These are phyloP conservation scores for Trichoderma semiorbis DNA, from an alignment of 2,329 filamentous ascomycete genomes.

Conservation along the genomic window DNA sequence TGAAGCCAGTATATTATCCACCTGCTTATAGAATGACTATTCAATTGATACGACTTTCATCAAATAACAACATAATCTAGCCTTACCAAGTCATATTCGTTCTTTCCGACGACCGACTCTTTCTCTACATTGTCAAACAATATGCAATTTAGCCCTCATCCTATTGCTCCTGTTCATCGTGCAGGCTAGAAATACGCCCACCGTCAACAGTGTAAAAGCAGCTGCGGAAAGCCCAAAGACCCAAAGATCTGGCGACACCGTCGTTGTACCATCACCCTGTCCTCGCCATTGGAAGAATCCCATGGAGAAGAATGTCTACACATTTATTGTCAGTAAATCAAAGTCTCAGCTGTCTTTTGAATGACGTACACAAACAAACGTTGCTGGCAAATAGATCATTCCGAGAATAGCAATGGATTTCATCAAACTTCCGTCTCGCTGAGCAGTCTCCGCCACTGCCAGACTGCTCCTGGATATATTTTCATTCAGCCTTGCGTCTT, in stretches of 20 bases:
- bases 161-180: neutral
- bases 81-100: too few relatives aligned
- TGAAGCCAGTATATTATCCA: too few relatives aligned
- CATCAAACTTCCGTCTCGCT: slow-evolving; percentile 22
- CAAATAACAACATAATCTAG: too few relatives aligned
- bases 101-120: too few relatives aligned
- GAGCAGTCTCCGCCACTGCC: slow-evolving; percentile 16
- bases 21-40: too few relatives aligned
- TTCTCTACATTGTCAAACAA: too few relatives aligned
- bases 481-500: slow-evolving; percentile 20
- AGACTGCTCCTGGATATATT: neutral
- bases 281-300: slow-evolving; percentile 11
- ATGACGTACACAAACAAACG: slow-evolving; percentile 25
- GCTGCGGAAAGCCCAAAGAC: neutral
- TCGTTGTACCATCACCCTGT: neutral
- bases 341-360: neutral
- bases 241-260: slow-evolving; percentile 2
- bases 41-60: too few relatives aligned
- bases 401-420: slow-evolving; percentile 22
- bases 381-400: slow-evolving; percentile 29
- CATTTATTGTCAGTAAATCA: neutral
- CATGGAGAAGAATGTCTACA: slow-evolving; percentile 8
- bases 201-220: neutral
- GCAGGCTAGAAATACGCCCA: neutral
- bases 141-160: neutral